phyloP scores from a whole-genome alignment of 257 asterid genomes.

The Nicotiana tomentosiformis region DNA sequence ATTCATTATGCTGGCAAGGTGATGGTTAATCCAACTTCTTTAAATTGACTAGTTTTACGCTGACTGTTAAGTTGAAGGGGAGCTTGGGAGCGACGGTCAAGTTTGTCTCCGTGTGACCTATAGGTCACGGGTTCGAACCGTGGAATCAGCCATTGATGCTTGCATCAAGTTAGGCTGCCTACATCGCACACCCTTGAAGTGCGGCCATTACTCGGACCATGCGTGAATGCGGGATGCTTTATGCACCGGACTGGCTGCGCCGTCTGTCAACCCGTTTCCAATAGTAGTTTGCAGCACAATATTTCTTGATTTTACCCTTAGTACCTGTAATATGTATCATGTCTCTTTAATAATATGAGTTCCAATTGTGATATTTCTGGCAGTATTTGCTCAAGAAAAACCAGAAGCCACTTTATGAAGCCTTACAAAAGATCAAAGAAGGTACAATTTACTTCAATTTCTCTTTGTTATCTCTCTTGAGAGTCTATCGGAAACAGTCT shows the following conservation, averaged over 20 bases:
- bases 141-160: too few relatives aligned
- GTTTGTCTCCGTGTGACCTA: too few relatives aligned
- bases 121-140: too few relatives aligned
- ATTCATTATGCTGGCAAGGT: slow-evolving; percentile 69
- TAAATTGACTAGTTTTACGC: background rate
- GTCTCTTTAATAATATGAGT: background rate
- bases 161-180: too few relatives aligned
- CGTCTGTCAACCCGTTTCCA: background rate
- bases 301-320: background rate
- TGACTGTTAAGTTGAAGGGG: background rate
- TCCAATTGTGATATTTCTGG: background rate
- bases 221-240: too few relatives aligned
- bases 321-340: background rate
- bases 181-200: too few relatives aligned
- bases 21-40: background rate
- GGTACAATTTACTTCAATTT: slow-evolving; percentile 22
- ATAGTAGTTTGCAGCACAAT: background rate
- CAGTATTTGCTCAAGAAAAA: slow-evolving; percentile 53
- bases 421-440: slow-evolving; percentile 67
- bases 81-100: too few relatives aligned
- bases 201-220: too few relatives aligned
- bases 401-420: slow-evolving; percentile 51
- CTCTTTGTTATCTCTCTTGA: background rate
- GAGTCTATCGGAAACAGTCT: too few relatives aligned
- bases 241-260: background rate